Conservation (phyloP, 768 basidiomycete species). For the Tylopilus subfusipes region DNA sequence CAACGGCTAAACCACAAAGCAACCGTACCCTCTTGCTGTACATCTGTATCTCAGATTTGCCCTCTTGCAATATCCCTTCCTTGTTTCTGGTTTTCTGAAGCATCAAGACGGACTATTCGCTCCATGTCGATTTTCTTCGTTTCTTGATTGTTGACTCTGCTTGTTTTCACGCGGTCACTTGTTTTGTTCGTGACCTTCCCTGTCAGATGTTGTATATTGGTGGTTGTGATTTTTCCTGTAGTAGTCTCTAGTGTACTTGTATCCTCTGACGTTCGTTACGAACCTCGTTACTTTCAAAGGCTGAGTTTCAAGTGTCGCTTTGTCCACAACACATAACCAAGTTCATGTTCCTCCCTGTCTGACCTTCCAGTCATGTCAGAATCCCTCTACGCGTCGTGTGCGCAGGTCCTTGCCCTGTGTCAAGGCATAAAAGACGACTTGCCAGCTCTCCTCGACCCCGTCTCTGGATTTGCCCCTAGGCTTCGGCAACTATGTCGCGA, state of each 20-base stretch:
- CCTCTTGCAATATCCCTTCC: neutral
- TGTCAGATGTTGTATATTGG: no score
- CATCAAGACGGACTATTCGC: neutral
- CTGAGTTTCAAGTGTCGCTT: neutral
- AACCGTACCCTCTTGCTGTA: neutral
- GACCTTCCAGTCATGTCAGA: slow-evolving; percentile 24
- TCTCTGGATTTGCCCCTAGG: slow-evolving; percentile 67
- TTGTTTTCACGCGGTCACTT: neutral
- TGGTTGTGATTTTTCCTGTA: no score
- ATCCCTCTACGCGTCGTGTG: slow-evolving; percentile 58
- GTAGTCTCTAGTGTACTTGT: no score
- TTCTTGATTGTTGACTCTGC: no score
- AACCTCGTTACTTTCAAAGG: no score
- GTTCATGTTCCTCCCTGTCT: neutral
- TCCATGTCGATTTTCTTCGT: no score
- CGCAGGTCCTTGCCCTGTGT: slow-evolving; percentile 59
- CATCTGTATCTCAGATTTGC: neutral
- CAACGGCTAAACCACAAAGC: neutral
- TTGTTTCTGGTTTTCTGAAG: no score
- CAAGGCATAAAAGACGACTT: slow-evolving; percentile 58
- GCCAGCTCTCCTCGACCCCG: slow-evolving; percentile 58
- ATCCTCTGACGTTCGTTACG: no score
- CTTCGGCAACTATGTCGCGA: slow-evolving; percentile 50
- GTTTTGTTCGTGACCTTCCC: no score
- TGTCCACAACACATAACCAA: neutral